These are phyloP conservation scores for Vitis riparia DNA, from an alignment of 164 flowering plant species.

Conservation along the genomic window DNA sequence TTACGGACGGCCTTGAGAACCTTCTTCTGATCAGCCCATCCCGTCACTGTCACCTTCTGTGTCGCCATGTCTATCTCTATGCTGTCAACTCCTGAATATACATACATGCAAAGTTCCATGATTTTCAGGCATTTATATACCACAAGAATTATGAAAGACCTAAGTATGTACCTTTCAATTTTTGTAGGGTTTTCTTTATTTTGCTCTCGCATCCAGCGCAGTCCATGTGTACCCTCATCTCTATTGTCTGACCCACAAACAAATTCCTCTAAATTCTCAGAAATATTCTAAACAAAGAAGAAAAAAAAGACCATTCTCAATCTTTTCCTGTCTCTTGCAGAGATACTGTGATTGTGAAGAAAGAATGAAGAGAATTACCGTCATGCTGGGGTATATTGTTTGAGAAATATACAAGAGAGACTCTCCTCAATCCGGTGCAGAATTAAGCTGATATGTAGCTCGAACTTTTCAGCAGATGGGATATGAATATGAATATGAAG, in stretches of 20 bases:
- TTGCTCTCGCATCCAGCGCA: constrained; percentile 49
- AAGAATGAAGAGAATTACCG: no score
- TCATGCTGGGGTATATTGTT: no score
- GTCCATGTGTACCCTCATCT: constrained; percentile 55
- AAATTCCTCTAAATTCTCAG: neutral
- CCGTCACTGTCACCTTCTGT: constrained; percentile 83
- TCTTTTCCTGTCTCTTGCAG: no score
- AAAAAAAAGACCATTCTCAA: no score
- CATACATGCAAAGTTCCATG: neutral
- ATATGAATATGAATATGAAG: no score
- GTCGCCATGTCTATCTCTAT: constrained; percentile 65
- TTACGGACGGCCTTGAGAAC: constrained; percentile 58
- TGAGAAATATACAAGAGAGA: no score
- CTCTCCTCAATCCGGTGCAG: no score
- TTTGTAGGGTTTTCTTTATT: constrained; percentile 36
- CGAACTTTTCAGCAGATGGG: no score
- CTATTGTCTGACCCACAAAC: constrained; percentile 25
- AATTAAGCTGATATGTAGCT: no score
- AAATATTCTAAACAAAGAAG: no score
- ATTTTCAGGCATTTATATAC: neutral
- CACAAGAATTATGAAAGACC: neutral
- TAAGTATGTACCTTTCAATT: constrained; percentile 33
- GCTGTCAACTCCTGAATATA: constrained; percentile 56
- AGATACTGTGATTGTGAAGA: no score
- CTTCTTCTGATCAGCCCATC: constrained; percentile 66